Base-by-base conservation (phyloP, 139 green algal species). In the Picochlorum sp. region DNA sequence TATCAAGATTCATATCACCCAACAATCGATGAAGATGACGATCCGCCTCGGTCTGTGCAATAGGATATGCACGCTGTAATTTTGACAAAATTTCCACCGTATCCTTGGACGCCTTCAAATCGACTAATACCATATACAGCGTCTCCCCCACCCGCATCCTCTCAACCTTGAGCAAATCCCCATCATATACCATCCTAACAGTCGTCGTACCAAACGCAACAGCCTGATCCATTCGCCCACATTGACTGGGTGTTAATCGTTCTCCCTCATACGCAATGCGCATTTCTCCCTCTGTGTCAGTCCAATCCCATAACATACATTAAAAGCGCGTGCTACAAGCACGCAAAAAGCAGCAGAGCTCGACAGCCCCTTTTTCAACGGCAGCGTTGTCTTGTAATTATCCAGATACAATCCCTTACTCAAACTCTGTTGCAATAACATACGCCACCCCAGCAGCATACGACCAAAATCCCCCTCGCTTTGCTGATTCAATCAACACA, bases 321-420 rank as follows among this genome's bases (percentile, higher is more conserved):
- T 83, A 68, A 86, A 88, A 5, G 78, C 78, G 3, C 82, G 70
- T 0, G 80, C 82, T 16, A 88, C 72, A 67, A 88, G 58, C 23
- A 91, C 84, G 55, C 84, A 91, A 6, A 88, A 28, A n/a, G 84
- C 84, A 0, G 85, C 85, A 3, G 73, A 85, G 11, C 77, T 86
- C 21, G 79, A 88, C 28, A 92, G 71, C 2, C 85, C 85, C 61
- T 87, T 88, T 51, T 73, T 72, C 49, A 88, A 70, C 14, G 81
- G 85, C 28, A 92, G 76, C 6, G 76, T 87, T 24, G 79, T 88
- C 15, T 49, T 45, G 64, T 88, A 65, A 75, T 88, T 90, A 55
- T 78, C 49, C 3, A 90, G 57, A 49, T 65, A 49, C 21, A 90
- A 49, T 3, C 84, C 81, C 4, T 45, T 68, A 7, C 0, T 74